phyloP scores from a whole-genome alignment of 2,329 filamentous ascomycete genomes.

The Cercospora citrullina region DNA sequence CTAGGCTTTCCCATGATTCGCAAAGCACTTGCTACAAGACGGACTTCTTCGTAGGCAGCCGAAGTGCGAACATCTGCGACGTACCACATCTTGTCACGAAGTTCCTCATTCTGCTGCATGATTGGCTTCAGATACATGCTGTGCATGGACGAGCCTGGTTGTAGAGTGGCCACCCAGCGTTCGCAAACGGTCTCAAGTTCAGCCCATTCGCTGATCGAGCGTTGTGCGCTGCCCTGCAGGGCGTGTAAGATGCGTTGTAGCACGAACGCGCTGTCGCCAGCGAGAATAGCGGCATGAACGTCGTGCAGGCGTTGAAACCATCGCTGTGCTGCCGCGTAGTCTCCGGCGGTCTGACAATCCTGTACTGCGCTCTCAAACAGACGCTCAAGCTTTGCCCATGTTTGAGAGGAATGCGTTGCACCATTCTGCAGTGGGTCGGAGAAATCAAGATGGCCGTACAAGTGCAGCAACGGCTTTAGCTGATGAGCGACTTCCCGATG shows the following conservation, averaged over 20 bases:
- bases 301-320: slow-evolving; percentile 43
- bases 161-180: slow-evolving; percentile 17
- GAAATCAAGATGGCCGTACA: not conserved
- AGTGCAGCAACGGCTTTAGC: slow-evolving; percentile 14
- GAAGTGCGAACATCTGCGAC: slow-evolving; percentile 91
- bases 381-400: slow-evolving; percentile 17
- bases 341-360: slow-evolving; percentile 74
- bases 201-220: slow-evolving; percentile 12
- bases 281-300: slow-evolving; percentile 16
- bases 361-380: slow-evolving; percentile 74
- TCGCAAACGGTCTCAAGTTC: slow-evolving; percentile 17
- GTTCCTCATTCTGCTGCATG: slow-evolving; percentile 16
- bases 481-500: not conserved
- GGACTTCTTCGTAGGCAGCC: slow-evolving; percentile 80
- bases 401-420: not conserved
- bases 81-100: slow-evolving; percentile 97
- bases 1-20: slow-evolving; percentile 77
- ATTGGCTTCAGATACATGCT: slow-evolving; percentile 15
- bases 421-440: not conserved
- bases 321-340: slow-evolving; percentile 79
- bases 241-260: slow-evolving; percentile 17
- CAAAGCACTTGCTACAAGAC: slow-evolving; percentile 80
- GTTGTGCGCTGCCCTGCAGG: slow-evolving; percentile 15
- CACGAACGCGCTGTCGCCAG: slow-evolving; percentile 2
- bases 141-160: slow-evolving; percentile 14